Evolutionary conservation across 2,329 filamentous ascomycete genomes (phyloP).

Genomic region (Cladosporium sp.): DNA sequence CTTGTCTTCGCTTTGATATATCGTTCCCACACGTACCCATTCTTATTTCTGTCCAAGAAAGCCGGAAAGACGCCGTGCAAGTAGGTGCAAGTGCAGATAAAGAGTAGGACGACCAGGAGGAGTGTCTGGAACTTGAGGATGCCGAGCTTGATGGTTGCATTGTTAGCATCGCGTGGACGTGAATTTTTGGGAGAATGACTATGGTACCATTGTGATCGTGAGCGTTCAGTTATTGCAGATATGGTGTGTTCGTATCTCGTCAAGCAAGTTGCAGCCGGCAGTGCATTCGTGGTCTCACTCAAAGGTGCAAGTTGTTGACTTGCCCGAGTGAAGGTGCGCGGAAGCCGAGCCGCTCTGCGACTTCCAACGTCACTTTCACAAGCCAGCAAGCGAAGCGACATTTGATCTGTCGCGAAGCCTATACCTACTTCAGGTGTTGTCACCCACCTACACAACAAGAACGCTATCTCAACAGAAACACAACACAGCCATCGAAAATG

Average conservation of each 20-base stretch:
- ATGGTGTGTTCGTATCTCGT: not conserved
- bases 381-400: not conserved
- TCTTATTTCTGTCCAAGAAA: constrained; percentile 88
- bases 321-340: not conserved
- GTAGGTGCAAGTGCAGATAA: constrained; percentile 95
- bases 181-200: not conserved
- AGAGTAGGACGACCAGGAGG: constrained; percentile 85
- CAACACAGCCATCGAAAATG: constrained; percentile 29
- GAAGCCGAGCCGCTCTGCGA: constrained; percentile 2
- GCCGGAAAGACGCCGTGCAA: constrained; percentile 83
- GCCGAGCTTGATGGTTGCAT: constrained; percentile 62
- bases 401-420: not conserved
- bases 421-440: not conserved
- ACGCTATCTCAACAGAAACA: not conserved
- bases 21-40: constrained; percentile 60
- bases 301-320: constrained; percentile 9
- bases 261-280: not conserved
- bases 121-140: constrained; percentile 99
- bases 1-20: not conserved
- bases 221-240: not conserved
- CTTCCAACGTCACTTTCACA: constrained; percentile 11
- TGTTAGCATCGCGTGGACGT: not conserved
- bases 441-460: not conserved
- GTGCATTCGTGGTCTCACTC: not conserved
- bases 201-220: constrained; percentile 14